phyloP scores from a whole-genome alignment of 306 rosid genomes.

The Glycine tomentella region DNA sequence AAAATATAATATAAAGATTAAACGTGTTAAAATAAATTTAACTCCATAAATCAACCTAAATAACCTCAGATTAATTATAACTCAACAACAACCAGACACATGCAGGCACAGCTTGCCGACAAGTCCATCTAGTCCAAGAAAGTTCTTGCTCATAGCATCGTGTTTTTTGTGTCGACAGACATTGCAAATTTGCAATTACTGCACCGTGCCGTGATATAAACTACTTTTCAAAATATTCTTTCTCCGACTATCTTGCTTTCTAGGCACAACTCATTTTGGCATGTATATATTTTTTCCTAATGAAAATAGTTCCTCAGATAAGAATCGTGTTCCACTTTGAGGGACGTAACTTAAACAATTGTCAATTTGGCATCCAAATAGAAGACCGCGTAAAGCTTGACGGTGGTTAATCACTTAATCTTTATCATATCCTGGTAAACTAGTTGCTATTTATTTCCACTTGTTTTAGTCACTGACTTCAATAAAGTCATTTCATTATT shows the following conservation, averaged over 20 bases:
- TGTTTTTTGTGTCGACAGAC: too few relatives aligned
- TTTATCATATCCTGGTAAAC: too few relatives aligned
- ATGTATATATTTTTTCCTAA: too few relatives aligned
- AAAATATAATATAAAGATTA: not conserved
- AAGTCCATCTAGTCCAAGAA: not conserved
- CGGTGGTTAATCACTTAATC: too few relatives aligned
- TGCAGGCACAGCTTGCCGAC: not conserved
- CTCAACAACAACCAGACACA: not conserved
- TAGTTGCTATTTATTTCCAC: not conserved
- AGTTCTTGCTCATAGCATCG: too few relatives aligned
- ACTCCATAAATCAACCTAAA: not conserved
- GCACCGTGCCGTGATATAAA: not conserved
- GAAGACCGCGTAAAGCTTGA: slow-evolving; percentile 2
- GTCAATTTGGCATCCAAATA: not conserved
- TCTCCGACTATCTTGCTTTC: not conserved
- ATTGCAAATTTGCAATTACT: not conserved
- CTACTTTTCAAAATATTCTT: not conserved
- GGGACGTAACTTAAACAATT: not conserved
- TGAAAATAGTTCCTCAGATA: not conserved
- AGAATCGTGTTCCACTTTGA: not conserved
- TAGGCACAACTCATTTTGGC: not conserved
- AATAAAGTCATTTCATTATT: not conserved
- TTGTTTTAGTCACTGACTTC: not conserved
- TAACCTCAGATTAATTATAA: not conserved
- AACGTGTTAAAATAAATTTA: not conserved